Evolutionary conservation across 345 rosid genomes (phyloP).

Genomic region (Rhizophora mangle): DNA sequence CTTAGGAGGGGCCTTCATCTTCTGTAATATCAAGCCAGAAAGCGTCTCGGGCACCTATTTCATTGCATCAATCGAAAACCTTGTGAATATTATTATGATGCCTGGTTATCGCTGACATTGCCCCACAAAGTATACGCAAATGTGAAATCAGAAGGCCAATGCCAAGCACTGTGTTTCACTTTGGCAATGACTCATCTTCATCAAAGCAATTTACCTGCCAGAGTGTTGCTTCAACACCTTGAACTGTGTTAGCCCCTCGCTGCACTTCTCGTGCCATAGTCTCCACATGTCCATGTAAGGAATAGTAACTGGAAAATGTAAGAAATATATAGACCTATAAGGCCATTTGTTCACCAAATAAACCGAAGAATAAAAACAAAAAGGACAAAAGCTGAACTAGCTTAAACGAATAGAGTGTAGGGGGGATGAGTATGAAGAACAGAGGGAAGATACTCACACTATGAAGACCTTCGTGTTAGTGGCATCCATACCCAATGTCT

Average conservation of each 20-base stretch:
- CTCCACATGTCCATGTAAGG: conserved; percentile 83
- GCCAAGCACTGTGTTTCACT: background rate
- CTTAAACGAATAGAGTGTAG: background rate
- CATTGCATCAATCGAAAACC: conserved; percentile 1
- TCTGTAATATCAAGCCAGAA: conserved; percentile 52
- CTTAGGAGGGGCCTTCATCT: conserved; percentile 72
- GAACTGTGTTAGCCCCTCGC: conserved; percentile 66
- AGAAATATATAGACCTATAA: background rate
- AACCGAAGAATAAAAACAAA: background rate
- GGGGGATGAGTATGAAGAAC: background rate
- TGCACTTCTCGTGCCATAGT: conserved; percentile 83
- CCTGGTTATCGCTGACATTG: background rate
- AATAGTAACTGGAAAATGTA: conserved; percentile 50
- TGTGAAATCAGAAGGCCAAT: background rate
- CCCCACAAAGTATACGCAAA: background rate
- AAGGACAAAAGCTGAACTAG: background rate
- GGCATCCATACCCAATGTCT: conserved; percentile 11
- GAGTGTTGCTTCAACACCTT: conserved; percentile 83
- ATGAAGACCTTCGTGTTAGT: conserved; percentile 22
- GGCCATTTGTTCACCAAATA: background rate
- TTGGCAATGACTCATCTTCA: background rate
- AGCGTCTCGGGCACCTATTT: conserved; percentile 79
- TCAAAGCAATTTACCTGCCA: conserved; percentile 58
- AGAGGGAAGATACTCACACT: conserved; percentile 11
- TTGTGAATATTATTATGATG: background rate